Evolutionary conservation across 1,284 basidiomycete genomes (phyloP), one percentile per base, ranked within the genome.

Genomic region (Vanrija pseudolonga): DNA sequence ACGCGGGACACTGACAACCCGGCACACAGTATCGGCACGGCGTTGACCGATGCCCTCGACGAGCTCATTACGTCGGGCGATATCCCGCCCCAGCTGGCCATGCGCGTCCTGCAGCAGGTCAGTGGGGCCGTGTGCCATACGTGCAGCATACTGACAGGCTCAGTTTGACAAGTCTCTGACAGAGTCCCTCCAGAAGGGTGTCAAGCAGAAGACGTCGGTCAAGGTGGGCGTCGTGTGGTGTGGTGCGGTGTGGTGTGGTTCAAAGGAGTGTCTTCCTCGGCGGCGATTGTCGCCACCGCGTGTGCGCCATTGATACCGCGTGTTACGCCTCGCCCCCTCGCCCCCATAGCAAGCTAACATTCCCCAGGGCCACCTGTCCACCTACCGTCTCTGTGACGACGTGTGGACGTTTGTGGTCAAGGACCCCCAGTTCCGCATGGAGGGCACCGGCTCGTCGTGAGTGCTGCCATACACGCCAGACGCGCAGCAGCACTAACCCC

Each of bases 401-500:
- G 92, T 96, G 45, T 96, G 93, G 93, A 96, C 93, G 39, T 97
- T 96, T 75, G 89, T 94, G 59, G 88, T 95, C 46, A 90, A 90
- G 73, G 85, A 93, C 64, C 87, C 92, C 15, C 83, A 84, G 17
- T 94, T 97, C 79, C 95, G 95, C 77, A 90, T 96, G 86, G 93
- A 97, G 76, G 86, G 85, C 45, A 90, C 89, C 66, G 68, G 67
- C 4, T 62, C 66, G 4, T 59, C 57, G 68, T 68, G 54, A 56
- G 71, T 69, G 14, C 17, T 17, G 12, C 37, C 26, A 9, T 12
- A 1, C 24, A 12, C 9, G 15, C 14, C 4, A 8, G 24, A 15
- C 5, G 15, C 2, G 22, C 3, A 2, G 22, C 22, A 17, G 22
- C 26, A 22, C 49, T 49, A 19, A 51, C 32, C 3, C 32, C 17